A percentile compares a stretch with the other conserved stretches of the same genome.
Evolutionary conservation across 805 yeast species (phyloP).

Genomic region (Starmera pachycereana): DNA sequence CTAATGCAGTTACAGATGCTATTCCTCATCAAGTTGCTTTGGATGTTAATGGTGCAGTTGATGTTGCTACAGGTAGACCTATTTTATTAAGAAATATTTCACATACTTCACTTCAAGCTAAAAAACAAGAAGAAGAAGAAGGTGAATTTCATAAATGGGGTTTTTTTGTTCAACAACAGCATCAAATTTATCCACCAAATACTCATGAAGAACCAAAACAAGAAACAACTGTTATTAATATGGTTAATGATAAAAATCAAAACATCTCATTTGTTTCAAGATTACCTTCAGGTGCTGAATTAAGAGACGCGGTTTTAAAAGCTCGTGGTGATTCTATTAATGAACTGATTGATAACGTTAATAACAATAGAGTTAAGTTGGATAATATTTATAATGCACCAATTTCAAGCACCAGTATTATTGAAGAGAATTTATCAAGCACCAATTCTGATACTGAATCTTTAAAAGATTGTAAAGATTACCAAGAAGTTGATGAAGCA

Average conservation of each 20-base stretch:
- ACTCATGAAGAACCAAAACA: slow-evolving; percentile 2
- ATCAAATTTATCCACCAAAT: slow-evolving; percentile 23
- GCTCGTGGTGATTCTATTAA: slow-evolving; percentile 68
- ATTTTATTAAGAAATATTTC: slow-evolving; percentile 54
- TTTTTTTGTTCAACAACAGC: slow-evolving; percentile 59
- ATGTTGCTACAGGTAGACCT: slow-evolving; percentile 63
- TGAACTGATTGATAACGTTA: slow-evolving; percentile 57
- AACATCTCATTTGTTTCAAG: slow-evolving; percentile 18
- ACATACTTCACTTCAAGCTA: slow-evolving; percentile 56
- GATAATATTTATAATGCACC: slow-evolving; percentile 36
- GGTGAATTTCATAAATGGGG: slow-evolving; percentile 90
- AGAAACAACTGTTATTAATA: neutral
- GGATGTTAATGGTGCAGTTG: slow-evolving; percentile 54
- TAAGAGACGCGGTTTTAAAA: slow-evolving; percentile 47
- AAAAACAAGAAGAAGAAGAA: slow-evolving; percentile 79
- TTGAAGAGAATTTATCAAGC: slow-evolving; percentile 1
- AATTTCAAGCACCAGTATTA: slow-evolving; percentile 11
- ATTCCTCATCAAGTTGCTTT: slow-evolving; percentile 65
- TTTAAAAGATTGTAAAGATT: slow-evolving; percentile 1
- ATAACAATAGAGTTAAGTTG: slow-evolving; percentile 39
- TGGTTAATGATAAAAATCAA: neutral
- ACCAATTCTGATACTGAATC: neutral
- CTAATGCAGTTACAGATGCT: slow-evolving; percentile 3
- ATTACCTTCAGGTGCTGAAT: slow-evolving; percentile 36
- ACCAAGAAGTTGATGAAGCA: slow-evolving; percentile 50